Percentiles rank a stretch among this genome's conserved stretches.
phyloP scores from a whole-genome alignment of 345 rosid species.

The Populus nigra region DNA sequence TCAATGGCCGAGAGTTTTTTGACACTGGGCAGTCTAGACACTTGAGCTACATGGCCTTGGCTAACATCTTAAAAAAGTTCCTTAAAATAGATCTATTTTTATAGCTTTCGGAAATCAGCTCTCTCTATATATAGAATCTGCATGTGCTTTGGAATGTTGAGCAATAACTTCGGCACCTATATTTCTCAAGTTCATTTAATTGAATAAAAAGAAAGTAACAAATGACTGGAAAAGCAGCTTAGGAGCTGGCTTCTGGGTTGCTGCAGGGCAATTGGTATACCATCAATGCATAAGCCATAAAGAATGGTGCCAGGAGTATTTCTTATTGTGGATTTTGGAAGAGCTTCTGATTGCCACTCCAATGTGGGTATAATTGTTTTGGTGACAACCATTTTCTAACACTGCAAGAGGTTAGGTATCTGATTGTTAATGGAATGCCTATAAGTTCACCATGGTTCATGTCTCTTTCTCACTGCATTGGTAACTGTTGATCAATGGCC shows the following conservation, averaged over 20 bases:
- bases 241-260: background rate
- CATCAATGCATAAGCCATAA: background rate
- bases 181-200: too few species aligned
- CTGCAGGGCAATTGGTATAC: background rate
- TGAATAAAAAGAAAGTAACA: too few species aligned
- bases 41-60: background rate
- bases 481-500: background rate
- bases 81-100: too few species aligned
- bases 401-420: background rate
- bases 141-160: background rate
- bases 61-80: too few species aligned
- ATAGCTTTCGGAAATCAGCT: too few species aligned
- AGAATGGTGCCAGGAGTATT: background rate
- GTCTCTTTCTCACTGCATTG: too few species aligned
- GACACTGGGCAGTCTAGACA: background rate
- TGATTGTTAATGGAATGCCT: background rate
- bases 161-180: background rate
- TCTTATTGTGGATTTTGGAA: too few species aligned
- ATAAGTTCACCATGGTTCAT: too few species aligned
- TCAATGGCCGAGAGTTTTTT: too few species aligned
- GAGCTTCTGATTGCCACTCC: too few species aligned
- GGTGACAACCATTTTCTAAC: background rate
- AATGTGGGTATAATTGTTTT: too few species aligned
- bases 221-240: background rate
- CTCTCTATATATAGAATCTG: background rate